Base-by-base conservation (phyloP, 345 rosid species). In the Populus nigra region DNA sequence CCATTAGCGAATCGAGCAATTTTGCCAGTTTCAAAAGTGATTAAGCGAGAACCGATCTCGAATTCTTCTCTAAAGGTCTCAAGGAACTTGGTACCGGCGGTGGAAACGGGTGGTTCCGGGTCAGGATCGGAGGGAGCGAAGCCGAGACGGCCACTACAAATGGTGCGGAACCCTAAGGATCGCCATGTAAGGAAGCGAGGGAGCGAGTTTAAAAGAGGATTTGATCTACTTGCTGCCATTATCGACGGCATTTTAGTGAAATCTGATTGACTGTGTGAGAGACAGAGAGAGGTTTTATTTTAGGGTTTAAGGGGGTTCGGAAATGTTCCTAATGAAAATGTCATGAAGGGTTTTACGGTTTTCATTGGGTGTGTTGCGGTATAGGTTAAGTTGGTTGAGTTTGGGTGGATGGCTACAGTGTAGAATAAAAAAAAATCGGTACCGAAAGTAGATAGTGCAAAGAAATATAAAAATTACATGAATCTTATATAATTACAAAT, bases 1-100 rank as follows among this genome's bases (percentile, higher is more conserved):
- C 97, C 99, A 49, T 96, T 96, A 8, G 97, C 96, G 75, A 95
- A 93, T 4, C 98, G 91, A 43, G 97, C 99, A 31, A 93, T 84
- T 77, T 91, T 88, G 0, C 99, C 99, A 1, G 97, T 95, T 82
- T 95, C 99, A n/a, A 95, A 85, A 1, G 97, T 83, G 79, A 93
- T 68, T 39, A 91, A 72, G 27, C 84, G 86, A n/a, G 91, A 90
- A 25, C 98, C 98, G 7, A 93, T 83, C 80, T 95, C 99, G 84
- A 93, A 92, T 74, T 95, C 96, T 71, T 93, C 99, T 38, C 72
- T 88, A 69, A 91, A 93, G 1, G 90, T 65, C 74, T 93, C 97
- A n/a, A 92, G 85, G 73, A 89, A 79, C 88, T 93, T 93, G 73
- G 81, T 78, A 53, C 92, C 91, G 8, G 92, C 90, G 7, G 80